Percentiles rank a stretch among this genome's conserved stretches.
Conservation (phyloP, 192 early-diverging fungal genomes). For the Mortierella alpina region DNA sequence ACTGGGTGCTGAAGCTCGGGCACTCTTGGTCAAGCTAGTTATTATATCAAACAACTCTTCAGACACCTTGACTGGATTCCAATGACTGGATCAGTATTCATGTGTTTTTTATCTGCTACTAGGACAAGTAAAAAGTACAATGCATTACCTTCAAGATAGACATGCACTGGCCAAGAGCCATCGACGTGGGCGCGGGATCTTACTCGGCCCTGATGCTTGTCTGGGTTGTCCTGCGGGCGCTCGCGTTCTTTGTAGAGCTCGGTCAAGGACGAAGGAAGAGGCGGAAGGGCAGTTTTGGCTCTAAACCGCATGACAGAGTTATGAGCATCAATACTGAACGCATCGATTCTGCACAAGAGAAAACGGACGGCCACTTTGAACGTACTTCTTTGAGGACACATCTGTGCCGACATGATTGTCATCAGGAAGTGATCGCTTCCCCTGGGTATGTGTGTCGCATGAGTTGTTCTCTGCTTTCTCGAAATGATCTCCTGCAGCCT, state of each 20-base stretch:
- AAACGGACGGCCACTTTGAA: background rate
- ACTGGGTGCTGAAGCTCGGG: constrained; percentile 9
- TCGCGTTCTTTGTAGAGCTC: constrained; percentile 44
- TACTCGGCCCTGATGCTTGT: constrained; percentile 21
- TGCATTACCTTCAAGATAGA: constrained; percentile 39
- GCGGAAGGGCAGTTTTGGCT: constrained; percentile 25
- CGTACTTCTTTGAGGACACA: background rate
- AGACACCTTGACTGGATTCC: constrained; percentile 26
- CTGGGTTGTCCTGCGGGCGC: constrained; percentile 23
- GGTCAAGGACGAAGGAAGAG: constrained; percentile 28
- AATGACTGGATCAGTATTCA: background rate
- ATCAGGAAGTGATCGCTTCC: no score
- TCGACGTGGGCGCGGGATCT: constrained; percentile 30
- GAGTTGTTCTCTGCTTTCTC: background rate
- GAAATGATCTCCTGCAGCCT: background rate
- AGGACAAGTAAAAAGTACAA: no score
- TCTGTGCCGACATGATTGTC: no score
- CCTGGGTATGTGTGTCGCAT: no score
- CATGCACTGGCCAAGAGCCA: constrained; percentile 49
- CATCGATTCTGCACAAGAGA: no score
- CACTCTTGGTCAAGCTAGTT: constrained; percentile 8
- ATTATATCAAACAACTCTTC: constrained; percentile 38
- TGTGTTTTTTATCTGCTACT: no score
- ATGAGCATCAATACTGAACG: no score
- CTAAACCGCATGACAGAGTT: background rate